phyloP scores from a whole-genome alignment of 352 stramenopile genomes.

The Blastocystis hominis region DNA sequence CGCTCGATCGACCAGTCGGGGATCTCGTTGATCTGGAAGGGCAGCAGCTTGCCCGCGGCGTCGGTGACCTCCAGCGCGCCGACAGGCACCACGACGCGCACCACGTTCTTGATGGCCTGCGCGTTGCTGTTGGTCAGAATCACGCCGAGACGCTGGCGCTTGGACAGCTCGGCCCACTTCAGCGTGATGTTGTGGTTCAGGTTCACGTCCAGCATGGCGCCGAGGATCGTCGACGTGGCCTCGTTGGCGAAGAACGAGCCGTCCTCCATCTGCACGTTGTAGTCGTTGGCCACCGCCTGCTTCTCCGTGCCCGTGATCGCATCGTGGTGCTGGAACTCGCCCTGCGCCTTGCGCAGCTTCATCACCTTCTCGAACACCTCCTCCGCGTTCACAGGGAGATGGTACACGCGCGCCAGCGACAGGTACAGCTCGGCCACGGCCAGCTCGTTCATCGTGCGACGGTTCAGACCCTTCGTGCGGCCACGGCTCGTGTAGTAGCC shows the following conservation, averaged over 20 bases:
- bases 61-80: conserved; percentile 43
- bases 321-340: conserved; percentile 89
- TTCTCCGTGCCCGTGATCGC: conserved; percentile 85
- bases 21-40: conserved; percentile 60
- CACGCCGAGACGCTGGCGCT: conserved; percentile 61
- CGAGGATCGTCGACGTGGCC: conserved; percentile 12
- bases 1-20: conserved; percentile 18
- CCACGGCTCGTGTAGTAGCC: conserved; percentile 88
- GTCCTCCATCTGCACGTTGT: conserved; percentile 77
- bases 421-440: conserved; percentile 81
- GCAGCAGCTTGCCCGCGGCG: conserved; percentile 56
- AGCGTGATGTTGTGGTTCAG: conserved; percentile 44
- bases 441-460: conserved; percentile 75
- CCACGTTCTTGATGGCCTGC: conserved; percentile 60
- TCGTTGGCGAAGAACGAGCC: conserved; percentile 62
- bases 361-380: conserved; percentile 51
- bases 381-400: conserved; percentile 59
- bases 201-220: conserved; percentile 9
- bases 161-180: conserved; percentile 60
- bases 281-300: conserved; percentile 86
- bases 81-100: conserved; percentile 66
- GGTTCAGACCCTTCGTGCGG: conserved; percentile 79
- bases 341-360: conserved; percentile 75
- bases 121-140: conserved; percentile 62
- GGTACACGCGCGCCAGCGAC: conserved; percentile 62